Evolutionary conservation across 2,329 filamentous ascomycete species (phyloP).

Genomic region (Xylariaceae sp.): DNA sequence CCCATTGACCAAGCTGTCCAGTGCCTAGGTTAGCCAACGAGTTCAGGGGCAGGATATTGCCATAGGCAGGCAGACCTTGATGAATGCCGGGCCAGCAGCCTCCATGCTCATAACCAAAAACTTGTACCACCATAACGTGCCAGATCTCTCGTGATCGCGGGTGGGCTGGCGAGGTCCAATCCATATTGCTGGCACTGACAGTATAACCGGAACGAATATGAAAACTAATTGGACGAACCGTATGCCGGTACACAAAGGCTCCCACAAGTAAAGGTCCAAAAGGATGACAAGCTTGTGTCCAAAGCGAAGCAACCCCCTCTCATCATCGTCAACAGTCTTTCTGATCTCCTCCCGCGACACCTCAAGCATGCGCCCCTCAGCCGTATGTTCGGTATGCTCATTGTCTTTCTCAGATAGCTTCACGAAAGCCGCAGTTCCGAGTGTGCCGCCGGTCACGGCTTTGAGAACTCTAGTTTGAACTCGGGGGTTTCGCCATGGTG

Average conservation of each 20-base stretch:
- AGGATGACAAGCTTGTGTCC: conserved; percentile 65
- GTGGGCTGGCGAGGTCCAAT: conserved; percentile 66
- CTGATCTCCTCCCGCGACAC: conserved; percentile 76
- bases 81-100: conserved; percentile 89
- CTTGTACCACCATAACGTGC: conserved; percentile 92
- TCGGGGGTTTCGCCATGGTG: conserved; percentile 12
- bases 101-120: conserved; percentile 92
- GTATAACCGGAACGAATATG: conserved; percentile 90
- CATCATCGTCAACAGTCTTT: conserved; percentile 66
- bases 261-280: conserved; percentile 73
- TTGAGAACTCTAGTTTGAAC: conserved; percentile 42
- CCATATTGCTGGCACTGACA: conserved; percentile 80
- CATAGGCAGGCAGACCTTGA: conserved; percentile 66
- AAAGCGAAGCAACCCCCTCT: conserved; percentile 60
- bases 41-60: not conserved
- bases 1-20: conserved; percentile 88
- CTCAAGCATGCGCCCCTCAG: conserved; percentile 85
- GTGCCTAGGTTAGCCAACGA: conserved; percentile 19
- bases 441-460: conserved; percentile 42
- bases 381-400: conserved; percentile 59
- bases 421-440: conserved; percentile 61
- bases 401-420: conserved; percentile 60
- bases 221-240: conserved; percentile 84
- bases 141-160: conserved; percentile 73
- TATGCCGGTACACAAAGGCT: conserved; percentile 83